Percentiles rank a stretch among this genome's conserved stretches.
Evolutionary conservation across 768 basidiomycete species (phyloP).

Genomic region (Dictyophora rubrovolvata): DNA sequence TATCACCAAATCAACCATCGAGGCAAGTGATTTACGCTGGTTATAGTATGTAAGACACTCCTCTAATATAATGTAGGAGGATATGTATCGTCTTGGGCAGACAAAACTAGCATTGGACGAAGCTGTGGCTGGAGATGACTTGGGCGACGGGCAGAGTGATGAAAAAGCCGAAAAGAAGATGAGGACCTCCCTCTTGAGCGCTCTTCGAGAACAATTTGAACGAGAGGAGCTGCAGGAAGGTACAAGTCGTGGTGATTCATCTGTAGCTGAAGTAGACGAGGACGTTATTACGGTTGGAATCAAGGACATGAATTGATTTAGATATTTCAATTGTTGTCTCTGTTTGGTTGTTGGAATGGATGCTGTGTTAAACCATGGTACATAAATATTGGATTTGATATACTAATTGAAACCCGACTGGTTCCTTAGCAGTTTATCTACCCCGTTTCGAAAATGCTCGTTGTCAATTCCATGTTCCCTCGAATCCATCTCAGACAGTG

Average conservation of each 20-base stretch:
- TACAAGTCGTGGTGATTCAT: background rate
- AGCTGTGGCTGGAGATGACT: slow-evolving; percentile 72
- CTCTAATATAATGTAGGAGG: slow-evolving; percentile 40
- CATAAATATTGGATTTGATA: background rate
- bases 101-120: slow-evolving; percentile 90
- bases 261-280: background rate
- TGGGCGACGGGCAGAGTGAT: slow-evolving; percentile 41
- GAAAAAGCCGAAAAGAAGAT: slow-evolving; percentile 68
- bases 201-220: slow-evolving; percentile 74
- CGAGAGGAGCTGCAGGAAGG: slow-evolving; percentile 28
- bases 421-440: slow-evolving; percentile 66
- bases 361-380: background rate
- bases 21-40: slow-evolving; percentile 25
- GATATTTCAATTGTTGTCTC: background rate
- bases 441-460: slow-evolving; percentile 75
- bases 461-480: slow-evolving; percentile 82
- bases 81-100: slow-evolving; percentile 82
- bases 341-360: background rate
- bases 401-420: slow-evolving; percentile 32
- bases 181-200: slow-evolving; percentile 79
- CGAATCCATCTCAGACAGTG: slow-evolving; percentile 76
- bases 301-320: background rate
- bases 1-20: slow-evolving; percentile 84
- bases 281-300: background rate
- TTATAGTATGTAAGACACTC: background rate